Evolutionary conservation across 148 eudicot species (phyloP).

Genomic region (Persicaria tinctoria): DNA sequence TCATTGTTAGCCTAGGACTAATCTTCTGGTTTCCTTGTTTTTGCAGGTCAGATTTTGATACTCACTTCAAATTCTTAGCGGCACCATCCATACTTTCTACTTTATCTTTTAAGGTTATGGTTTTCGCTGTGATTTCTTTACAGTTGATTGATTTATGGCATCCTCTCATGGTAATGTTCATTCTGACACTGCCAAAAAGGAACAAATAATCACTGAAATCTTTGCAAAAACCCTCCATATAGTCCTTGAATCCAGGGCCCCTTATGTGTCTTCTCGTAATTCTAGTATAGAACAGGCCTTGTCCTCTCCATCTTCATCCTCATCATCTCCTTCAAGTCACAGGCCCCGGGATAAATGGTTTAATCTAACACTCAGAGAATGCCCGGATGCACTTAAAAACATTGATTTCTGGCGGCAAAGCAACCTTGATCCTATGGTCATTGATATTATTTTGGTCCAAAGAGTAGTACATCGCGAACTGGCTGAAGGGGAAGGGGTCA

Average conservation of each 20-base stretch:
- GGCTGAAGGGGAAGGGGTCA: slow-evolving; percentile 27
- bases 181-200: slow-evolving; percentile 7
- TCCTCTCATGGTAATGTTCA: slow-evolving; percentile 1
- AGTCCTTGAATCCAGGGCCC: slow-evolving; percentile 8
- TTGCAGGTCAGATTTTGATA: not conserved
- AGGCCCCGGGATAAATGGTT: slow-evolving; percentile 90
- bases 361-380: slow-evolving; percentile 74
- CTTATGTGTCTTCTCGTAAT: slow-evolving; percentile 3
- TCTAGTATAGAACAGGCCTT: not conserved
- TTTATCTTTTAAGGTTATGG: not conserved
- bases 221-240: slow-evolving; percentile 6
- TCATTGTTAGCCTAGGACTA: not conserved
- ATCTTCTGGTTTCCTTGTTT: not conserved
- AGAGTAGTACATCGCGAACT: slow-evolving; percentile 38
- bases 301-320: slow-evolving; percentile 28
- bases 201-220: slow-evolving; percentile 6
- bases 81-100: not conserved
- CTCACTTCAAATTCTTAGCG: not conserved
- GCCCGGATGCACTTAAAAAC: slow-evolving; percentile 80
- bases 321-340: slow-evolving; percentile 69
- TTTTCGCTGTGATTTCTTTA: not conserved
- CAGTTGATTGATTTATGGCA: slow-evolving; percentile 2
- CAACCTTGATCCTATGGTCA: slow-evolving; percentile 79
- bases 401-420: slow-evolving; percentile 81
- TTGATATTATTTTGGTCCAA: slow-evolving; percentile 67